phyloP scores from a whole-genome alignment of 2,329 filamentous ascomycete species.

The Geosmithia morbida region DNA sequence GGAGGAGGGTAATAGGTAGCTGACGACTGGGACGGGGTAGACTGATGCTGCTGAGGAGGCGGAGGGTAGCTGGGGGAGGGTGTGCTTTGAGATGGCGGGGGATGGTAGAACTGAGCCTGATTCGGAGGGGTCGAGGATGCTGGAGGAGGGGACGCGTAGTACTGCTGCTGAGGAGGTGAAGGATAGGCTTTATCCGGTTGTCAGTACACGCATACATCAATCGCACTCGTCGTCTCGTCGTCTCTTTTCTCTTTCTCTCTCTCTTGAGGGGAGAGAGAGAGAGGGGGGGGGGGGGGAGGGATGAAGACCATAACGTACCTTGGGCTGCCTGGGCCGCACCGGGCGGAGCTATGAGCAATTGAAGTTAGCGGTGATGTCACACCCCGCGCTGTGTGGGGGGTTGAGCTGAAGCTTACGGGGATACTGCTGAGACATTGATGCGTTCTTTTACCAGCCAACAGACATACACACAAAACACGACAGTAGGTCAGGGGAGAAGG shows the following conservation, averaged over 20 bases:
- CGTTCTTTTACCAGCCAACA: background rate
- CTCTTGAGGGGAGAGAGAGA: too few relatives aligned
- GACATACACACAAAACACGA: background rate
- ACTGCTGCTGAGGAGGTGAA: constrained; percentile 9
- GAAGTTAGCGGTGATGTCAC: constrained; percentile 6
- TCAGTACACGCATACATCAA: background rate
- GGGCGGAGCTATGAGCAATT: constrained; percentile 23
- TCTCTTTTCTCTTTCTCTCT: background rate
- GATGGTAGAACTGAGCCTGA: constrained; percentile 29
- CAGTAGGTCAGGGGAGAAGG: too few relatives aligned
- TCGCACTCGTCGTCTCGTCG: background rate
- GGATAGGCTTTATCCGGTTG: background rate
- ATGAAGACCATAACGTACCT: background rate
- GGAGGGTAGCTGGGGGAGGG: constrained; percentile 11
- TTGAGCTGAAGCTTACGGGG: constrained; percentile 22
- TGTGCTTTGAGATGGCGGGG: constrained; percentile 18
- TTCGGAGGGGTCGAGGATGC: constrained; percentile 28
- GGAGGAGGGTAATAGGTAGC: constrained; percentile 8
- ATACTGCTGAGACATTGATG: constrained; percentile 26
- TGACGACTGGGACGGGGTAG: constrained; percentile 6
- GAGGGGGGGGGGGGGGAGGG: too few relatives aligned
- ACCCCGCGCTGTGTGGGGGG: constrained; percentile 1
- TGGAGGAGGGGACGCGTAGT: constrained; percentile 28
- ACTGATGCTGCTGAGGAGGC: constrained; percentile 14
- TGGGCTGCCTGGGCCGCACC: constrained; percentile 10